Evolutionary conservation across 1,139 yeast genomes (phyloP).

Genomic region (Kodamaea arcana): DNA sequence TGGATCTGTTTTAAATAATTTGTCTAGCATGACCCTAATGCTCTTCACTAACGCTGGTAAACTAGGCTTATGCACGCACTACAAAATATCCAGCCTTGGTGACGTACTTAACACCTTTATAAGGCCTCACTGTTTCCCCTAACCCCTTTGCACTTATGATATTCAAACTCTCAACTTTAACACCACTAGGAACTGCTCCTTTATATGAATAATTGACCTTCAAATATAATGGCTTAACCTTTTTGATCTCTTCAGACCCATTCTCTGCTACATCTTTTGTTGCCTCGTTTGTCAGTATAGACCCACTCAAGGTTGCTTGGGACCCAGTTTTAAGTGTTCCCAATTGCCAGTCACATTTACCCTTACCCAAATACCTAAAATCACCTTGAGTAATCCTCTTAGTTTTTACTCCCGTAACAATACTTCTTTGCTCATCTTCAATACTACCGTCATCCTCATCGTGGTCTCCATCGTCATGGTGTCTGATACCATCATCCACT

Average conservation of each 20-base stretch:
- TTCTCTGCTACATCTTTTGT: conserved; percentile 11
- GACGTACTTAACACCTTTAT: conserved; percentile 85
- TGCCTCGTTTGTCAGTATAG: conserved; percentile 1
- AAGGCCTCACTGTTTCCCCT: conserved; percentile 67
- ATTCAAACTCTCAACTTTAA: conserved; percentile 63
- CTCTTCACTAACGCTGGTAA: no score
- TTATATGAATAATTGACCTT: conserved; percentile 54
- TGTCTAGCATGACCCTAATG: no score
- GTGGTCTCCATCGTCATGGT: conserved; percentile 12
- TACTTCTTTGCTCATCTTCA: conserved; percentile 3
- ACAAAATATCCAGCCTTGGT: conserved; percentile 62
- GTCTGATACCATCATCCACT: not conserved
- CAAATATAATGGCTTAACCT: conserved; percentile 48
- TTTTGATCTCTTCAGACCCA: conserved; percentile 3
- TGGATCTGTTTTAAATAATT: no score
- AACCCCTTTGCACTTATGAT: conserved; percentile 56
- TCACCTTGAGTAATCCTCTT: conserved; percentile 71
- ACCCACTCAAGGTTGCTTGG: conserved; percentile 65
- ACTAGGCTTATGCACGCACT: conserved; percentile 39
- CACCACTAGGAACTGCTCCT: conserved; percentile 76
- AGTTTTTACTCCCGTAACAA: conserved; percentile 39
- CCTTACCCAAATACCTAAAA: conserved; percentile 49
- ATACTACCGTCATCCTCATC: conserved; percentile 5
- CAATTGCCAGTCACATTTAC: conserved; percentile 70
- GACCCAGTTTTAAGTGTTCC: conserved; percentile 60